phyloP scores from a whole-genome alignment of 345 rosid genomes.

The Hirschfeldia incana region DNA sequence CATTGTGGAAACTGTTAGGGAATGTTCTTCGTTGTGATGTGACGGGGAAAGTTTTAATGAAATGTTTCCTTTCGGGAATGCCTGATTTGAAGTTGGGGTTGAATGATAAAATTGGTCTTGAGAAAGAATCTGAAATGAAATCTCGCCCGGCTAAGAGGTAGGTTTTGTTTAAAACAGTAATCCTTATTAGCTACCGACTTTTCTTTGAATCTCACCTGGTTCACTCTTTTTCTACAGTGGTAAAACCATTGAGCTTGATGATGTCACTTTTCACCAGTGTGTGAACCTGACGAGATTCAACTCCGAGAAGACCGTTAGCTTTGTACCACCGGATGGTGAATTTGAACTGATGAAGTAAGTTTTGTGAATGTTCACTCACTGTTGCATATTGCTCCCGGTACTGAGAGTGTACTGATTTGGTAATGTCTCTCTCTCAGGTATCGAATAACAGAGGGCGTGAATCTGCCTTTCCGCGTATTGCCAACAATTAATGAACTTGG shows the following conservation, averaged over 20 bases:
- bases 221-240: slow-evolving; percentile 56
- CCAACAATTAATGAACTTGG: slow-evolving; percentile 99
- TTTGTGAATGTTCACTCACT: background rate
- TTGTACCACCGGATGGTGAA: slow-evolving; percentile 99
- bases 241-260: slow-evolving; percentile 97
- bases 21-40: slow-evolving; percentile 96
- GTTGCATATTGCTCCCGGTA: background rate
- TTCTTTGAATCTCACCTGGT: slow-evolving; percentile 6
- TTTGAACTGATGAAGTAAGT: slow-evolving; percentile 99
- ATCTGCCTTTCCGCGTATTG: slow-evolving; percentile 94
- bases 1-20: slow-evolving; percentile 51
- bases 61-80: slow-evolving; percentile 99
- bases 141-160: slow-evolving; percentile 97
- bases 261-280: slow-evolving; percentile 98
- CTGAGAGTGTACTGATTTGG: background rate
- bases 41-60: slow-evolving; percentile 96
- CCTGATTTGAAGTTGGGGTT: slow-evolving; percentile 99
- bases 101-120: slow-evolving; percentile 98
- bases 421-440: slow-evolving; percentile 50
- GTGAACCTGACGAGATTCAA: slow-evolving; percentile 97
- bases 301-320: slow-evolving; percentile 97
- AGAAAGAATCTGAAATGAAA: slow-evolving; percentile 95
- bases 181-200: background rate
- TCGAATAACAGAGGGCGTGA: slow-evolving; percentile 97
- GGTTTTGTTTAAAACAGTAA: slow-evolving; percentile 7